Conservation (phyloP, 352 stramenopile genomes). For the Aphanomyces cochlioides region DNA sequence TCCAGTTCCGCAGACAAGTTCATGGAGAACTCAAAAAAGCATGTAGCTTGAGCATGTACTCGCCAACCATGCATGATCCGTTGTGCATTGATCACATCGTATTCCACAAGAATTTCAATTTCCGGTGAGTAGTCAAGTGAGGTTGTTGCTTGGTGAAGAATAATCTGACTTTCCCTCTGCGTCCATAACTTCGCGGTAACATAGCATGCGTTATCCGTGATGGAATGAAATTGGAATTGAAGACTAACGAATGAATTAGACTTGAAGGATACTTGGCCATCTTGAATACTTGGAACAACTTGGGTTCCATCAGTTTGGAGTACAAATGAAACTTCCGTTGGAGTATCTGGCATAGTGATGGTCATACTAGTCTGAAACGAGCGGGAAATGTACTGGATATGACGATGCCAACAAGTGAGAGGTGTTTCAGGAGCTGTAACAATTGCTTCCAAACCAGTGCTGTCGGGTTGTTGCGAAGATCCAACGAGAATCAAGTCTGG, state of each 20-base stretch:
- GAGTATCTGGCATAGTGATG: background rate
- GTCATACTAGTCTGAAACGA: background rate
- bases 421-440: background rate
- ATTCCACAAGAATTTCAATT: background rate
- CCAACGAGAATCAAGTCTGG: background rate
- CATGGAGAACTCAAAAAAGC: slow-evolving; percentile 2
- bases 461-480: background rate
- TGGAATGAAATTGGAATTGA: slow-evolving; percentile 6
- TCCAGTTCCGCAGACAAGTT: background rate
- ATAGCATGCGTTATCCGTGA: background rate
- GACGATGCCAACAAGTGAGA: background rate
- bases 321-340: slow-evolving; percentile 2
- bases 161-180: background rate
- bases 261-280: background rate
- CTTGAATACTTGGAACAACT: background rate
- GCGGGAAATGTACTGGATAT: background rate
- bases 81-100: background rate
- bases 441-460: background rate
- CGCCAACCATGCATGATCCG: background rate
- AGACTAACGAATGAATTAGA: background rate
- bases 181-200: background rate
- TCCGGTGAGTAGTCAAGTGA: slow-evolving; percentile 1
- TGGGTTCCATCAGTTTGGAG: background rate
- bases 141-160: background rate
- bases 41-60: background rate